Conservation (phyloP, 73 alveolate genomes). For the Tetrahymena thermophila region DNA sequence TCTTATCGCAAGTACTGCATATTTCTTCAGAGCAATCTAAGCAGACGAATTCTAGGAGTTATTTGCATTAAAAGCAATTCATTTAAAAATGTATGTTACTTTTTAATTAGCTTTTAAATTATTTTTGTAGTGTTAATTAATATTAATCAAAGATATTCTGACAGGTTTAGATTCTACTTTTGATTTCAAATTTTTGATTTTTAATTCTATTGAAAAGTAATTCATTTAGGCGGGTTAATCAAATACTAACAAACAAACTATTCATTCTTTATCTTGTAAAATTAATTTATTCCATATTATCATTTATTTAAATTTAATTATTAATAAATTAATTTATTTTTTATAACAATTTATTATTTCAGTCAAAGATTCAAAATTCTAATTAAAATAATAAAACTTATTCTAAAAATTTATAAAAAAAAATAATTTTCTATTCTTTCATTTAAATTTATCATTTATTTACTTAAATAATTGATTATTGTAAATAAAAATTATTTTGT, state of each 20-base stretch:
- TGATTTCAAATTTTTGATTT: not conserved
- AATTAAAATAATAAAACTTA: too few relatives aligned
- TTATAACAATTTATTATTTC: too few relatives aligned
- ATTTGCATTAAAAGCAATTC: not conserved
- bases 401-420: too few relatives aligned
- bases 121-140: not conserved
- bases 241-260: too few relatives aligned
- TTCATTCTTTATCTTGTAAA: not conserved
- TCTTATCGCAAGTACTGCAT: not conserved
- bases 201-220: not conserved
- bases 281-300: too few relatives aligned
- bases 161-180: not conserved
- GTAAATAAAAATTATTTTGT: too few relatives aligned
- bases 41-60: not conserved
- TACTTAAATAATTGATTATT: too few relatives aligned
- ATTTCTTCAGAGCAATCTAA: not conserved
- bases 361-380: too few relatives aligned
- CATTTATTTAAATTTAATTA: too few relatives aligned
- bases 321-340: too few relatives aligned
- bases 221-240: not conserved
- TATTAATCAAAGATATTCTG: not conserved
- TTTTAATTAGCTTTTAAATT: not conserved
- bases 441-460: too few relatives aligned
- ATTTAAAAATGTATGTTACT: not conserved
- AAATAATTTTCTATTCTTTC: too few relatives aligned